phyloP scores from a whole-genome alignment of 768 basidiomycete genomes.

The Russula sp. region DNA sequence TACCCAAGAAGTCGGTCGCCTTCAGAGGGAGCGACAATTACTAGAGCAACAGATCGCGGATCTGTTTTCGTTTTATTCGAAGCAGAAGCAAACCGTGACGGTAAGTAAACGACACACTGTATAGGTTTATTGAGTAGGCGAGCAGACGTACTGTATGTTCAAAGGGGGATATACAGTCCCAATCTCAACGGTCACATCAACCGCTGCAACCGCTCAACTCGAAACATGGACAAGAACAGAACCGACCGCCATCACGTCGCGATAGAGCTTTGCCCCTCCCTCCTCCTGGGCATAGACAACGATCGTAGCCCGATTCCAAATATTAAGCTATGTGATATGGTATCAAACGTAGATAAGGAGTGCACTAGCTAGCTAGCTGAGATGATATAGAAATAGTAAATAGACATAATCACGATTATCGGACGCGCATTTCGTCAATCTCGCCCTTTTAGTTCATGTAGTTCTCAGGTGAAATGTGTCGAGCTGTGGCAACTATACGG shows the following conservation, averaged over 20 bases:
- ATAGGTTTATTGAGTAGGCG: background rate
- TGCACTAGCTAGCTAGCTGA: background rate
- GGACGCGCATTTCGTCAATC: background rate
- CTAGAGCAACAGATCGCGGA: slow-evolving; percentile 72
- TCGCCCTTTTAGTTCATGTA: slow-evolving; percentile 7
- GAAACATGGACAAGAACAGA: slow-evolving; percentile 11
- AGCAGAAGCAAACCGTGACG: slow-evolving; percentile 49
- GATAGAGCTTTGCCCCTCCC: slow-evolving; percentile 22
- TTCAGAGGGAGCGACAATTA: slow-evolving; percentile 61
- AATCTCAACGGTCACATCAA: slow-evolving; percentile 1
- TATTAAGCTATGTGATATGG: too few relatives aligned
- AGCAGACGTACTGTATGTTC: background rate
- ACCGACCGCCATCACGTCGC: slow-evolving; percentile 11
- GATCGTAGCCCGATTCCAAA: background rate
- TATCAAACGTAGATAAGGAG: background rate
- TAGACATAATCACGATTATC: background rate
- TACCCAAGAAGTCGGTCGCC: slow-evolving; percentile 67
- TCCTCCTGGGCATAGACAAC: slow-evolving; percentile 16
- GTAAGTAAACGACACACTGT: slow-evolving; percentile 9
- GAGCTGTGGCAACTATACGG: slow-evolving; percentile 77
- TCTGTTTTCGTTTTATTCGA: slow-evolving; percentile 67
- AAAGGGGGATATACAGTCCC: slow-evolving; percentile 10
- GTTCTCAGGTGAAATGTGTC: slow-evolving; percentile 49
- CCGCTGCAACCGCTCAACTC: slow-evolving; percentile 14
- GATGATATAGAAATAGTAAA: slow-evolving; percentile 1